Base-by-base conservation (phyloP, 192 early-diverging fungal genomes). In the Entomortierella beljakovae region DNA sequence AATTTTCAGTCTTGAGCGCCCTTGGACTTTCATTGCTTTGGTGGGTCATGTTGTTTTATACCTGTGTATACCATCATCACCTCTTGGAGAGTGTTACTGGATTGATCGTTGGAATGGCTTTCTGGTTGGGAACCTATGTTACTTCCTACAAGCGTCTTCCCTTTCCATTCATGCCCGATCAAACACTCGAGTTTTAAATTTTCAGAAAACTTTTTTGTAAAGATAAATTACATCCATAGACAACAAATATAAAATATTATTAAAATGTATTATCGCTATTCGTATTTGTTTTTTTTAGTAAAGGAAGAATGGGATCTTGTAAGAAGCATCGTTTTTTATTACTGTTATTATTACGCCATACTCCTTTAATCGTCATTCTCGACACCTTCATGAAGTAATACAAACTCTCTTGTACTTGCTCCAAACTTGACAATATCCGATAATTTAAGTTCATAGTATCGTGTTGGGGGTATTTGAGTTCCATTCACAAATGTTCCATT, bases 401-500 rank as follows among this genome's bases (percentile, higher is more conserved):
- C 96, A 63, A 96, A 98, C 61, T 99, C 97, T 55, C 97, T 85
- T 1, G 94, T 92, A 67, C 93, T 94, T 42, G 90, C 89, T 0
- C 95, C 97, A 87, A 99, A 97, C 70, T 92, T 95, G 29, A 99
- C 80, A 7, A 93, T 87, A 82, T 99, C 97, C 16, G 90, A 91
- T 28, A 88, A 57, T 48, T 90, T 88, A 37, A 98, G 82, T 74
- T 99, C 96, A 53, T 93, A 87, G 69, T 94, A 99, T 29, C 96
- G 86, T 18, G 91, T 89, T 8, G 82, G 61, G 3, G 94, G 92
- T 23, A 97, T 89, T 51, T 83, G 57, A 6, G 89, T 83, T 3
- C 91, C 91, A 84, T 99, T 99, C 15, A 99, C 84, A 66, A 88
- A 92, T 3, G 95, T 96, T 28, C 95, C 95, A 70, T 99, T 99